These are phyloP conservation scores for Trametes punicea DNA, from an alignment of 768 basidiomycete genomes.

Conservation along the genomic window DNA sequence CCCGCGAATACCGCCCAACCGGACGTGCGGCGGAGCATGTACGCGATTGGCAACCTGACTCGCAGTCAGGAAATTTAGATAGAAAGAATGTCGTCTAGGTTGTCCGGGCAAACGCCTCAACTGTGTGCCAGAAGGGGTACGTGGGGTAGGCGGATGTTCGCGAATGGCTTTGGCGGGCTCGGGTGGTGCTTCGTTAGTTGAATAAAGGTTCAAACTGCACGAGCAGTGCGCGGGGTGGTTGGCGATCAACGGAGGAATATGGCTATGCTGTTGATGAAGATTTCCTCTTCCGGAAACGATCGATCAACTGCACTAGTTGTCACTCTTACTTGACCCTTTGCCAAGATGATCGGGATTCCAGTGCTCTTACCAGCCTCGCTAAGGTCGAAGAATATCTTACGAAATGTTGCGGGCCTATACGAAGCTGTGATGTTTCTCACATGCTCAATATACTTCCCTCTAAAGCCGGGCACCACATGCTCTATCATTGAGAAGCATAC, in stretches of 20 bases:
- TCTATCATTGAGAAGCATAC: neutral
- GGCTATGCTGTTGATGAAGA: conserved; percentile 9
- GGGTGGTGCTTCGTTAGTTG: too few relatives aligned
- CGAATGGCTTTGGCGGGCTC: too few relatives aligned
- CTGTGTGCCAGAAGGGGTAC: too few relatives aligned
- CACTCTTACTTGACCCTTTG: neutral
- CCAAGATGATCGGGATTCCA: too few relatives aligned
- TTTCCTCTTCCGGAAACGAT: neutral
- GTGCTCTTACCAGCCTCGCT: too few relatives aligned
- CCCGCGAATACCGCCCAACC: conserved; percentile 9
- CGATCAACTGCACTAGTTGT: neutral
- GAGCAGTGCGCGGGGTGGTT: neutral
- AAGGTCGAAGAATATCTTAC: too few relatives aligned
- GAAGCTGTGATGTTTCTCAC: neutral
- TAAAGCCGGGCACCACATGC: neutral
- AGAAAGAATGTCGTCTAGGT: neutral
- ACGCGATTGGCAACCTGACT: neutral
- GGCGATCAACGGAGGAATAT: conserved; percentile 4
- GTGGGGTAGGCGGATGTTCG: too few relatives aligned
- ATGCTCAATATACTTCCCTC: neutral
- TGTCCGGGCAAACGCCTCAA: too few relatives aligned
- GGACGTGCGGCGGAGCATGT: conserved; percentile 20
- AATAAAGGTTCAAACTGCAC: neutral
- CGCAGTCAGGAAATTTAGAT: neutral
- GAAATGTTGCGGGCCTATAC: too few relatives aligned